Conservation (phyloP, 371 early-diverging fungal genomes). For the Amoeboaphelidium protococcarum region DNA sequence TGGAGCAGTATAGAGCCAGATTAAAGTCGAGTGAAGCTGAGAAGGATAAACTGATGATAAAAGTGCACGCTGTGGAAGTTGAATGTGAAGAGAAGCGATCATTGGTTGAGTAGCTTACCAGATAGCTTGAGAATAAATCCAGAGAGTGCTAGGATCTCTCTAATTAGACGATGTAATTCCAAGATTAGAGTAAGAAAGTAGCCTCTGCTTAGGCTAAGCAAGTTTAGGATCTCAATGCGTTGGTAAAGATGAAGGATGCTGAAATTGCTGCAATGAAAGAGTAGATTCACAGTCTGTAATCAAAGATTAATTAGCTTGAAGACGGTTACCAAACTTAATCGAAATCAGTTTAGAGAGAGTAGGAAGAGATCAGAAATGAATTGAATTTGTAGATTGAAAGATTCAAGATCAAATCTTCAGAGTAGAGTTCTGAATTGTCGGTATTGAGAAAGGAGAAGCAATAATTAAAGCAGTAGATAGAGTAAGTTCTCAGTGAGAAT, state of each 20-base stretch:
- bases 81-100: too few relatives aligned
- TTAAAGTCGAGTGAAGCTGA: too few relatives aligned
- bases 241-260: background rate
- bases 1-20: too few relatives aligned
- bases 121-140: too few relatives aligned
- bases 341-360: background rate
- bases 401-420: background rate
- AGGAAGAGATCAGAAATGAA: background rate
- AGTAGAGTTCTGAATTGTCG: background rate
- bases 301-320: background rate
- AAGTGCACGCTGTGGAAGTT: too few relatives aligned
- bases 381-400: background rate
- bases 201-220: too few relatives aligned
- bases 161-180: too few relatives aligned
- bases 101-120: too few relatives aligned
- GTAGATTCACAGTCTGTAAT: background rate
- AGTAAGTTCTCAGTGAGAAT: background rate
- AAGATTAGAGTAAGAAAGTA: too few relatives aligned
- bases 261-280: background rate
- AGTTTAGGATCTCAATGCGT: background rate
- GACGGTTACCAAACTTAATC: background rate
- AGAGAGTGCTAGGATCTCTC: too few relatives aligned
- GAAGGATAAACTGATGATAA: too few relatives aligned
- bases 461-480: background rate
- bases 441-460: background rate